A percentile compares a stretch with the other conserved stretches of the same genome.
Conservation (phyloP, 2,329 filamentous ascomycete genomes). For the Didymella sp. region DNA sequence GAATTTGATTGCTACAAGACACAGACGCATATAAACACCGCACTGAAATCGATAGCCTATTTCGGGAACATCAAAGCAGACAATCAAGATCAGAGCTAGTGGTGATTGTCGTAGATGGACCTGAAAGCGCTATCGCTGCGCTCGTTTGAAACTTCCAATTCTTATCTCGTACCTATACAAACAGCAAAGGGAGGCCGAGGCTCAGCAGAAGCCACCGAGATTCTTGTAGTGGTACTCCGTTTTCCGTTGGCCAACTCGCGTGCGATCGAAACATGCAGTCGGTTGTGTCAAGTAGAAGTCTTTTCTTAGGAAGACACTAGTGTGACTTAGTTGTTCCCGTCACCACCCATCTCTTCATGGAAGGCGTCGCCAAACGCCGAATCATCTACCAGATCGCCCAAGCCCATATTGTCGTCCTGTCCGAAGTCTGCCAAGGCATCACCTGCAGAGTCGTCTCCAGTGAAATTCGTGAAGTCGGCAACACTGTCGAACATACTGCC, state of each 20-base stretch:
- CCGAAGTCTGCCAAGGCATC: conserved; percentile 50
- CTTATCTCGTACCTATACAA: conserved; percentile 9
- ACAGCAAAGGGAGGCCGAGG: background rate
- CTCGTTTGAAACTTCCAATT: conserved; percentile 2
- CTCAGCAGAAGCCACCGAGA: background rate
- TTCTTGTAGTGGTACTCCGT: conserved; percentile 1
- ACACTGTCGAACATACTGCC: conserved; percentile 48
- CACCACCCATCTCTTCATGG: conserved; percentile 43
- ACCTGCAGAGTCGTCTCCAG: conserved; percentile 48
- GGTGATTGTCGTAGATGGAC: conserved; percentile 6
- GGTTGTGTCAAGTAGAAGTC: background rate
- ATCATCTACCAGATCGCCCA: conserved; percentile 48
- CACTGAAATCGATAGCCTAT: background rate
- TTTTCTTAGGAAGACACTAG: background rate
- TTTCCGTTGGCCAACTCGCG: conserved; percentile 9
- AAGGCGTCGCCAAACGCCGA: conserved; percentile 52
- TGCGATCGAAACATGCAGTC: background rate
- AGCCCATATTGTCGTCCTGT: conserved; percentile 47
- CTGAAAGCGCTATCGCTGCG: conserved; percentile 3
- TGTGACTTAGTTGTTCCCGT: conserved; percentile 34
- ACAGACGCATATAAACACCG: background rate
- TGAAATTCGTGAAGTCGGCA: conserved; percentile 47
- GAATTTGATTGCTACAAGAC: conserved; percentile 11
- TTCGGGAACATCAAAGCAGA: background rate
- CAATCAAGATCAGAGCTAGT: background rate